Base-by-base conservation (phyloP, 345 rosid species). In the Arabis alpina region DNA sequence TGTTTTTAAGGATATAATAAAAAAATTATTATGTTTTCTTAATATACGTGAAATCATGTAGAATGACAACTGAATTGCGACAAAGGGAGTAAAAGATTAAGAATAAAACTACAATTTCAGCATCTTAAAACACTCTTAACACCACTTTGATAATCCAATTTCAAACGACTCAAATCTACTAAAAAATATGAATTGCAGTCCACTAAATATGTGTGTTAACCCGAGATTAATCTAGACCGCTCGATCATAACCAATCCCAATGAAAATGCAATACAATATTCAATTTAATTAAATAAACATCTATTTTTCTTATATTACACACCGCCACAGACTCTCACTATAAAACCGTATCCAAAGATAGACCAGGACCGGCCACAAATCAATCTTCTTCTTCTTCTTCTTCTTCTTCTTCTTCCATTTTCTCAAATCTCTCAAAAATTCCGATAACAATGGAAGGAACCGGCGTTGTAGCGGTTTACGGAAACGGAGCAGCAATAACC, bases 381-480 rank as follows among this genome's bases (percentile, higher is more conserved):
- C 60, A 28, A 68, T 53, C 52, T 71, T 51, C 69, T 64, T 71
- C 13, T 30, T 12, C 36, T 44, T 58, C 45, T 42, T 19, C 64
- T 2, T 28, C 24, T n/a, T 49, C 48, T 56, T 51, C 73, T 28
- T 51, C 11, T 30, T 49, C 7, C 37, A 1, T 9, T 51, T 6
- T 55, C 47, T 32, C 25, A 34, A 43, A 14, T 41, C 40, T 43
- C 54, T 43, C 47, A 3, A 28, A 28, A 28, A 37, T 47, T 50
- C 53, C 62, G 69, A 54, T 40, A 32, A 19, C 23, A 19, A 89
- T 89, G 93, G 89, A 82, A 54, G 93, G 86, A 67, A 81, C 84
- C n/a, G 87, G 91, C 32, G 93, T 87, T 19, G 96, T 89, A 2
- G 87, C 93, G 1, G 86, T 88, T 4, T 83, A 90, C 82, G 89